These are phyloP conservation scores for Jaltomata sinuosa DNA, from an alignment of 257 asterid species.

Conservation along the genomic window DNA sequence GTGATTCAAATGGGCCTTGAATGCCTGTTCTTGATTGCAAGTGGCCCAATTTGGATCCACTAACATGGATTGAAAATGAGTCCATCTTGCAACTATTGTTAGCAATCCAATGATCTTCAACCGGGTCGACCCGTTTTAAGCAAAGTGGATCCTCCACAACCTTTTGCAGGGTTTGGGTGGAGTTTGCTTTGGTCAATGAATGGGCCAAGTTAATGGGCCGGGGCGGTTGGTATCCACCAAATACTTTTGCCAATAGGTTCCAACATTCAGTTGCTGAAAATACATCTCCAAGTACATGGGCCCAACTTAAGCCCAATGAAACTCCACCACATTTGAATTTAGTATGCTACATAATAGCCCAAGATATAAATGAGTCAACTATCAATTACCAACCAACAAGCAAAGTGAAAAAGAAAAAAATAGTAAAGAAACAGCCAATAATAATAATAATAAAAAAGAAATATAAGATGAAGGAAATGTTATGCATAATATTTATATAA, in stretches of 20 bases:
- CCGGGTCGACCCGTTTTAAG: constrained; percentile 55
- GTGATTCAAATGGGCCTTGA: constrained; percentile 44
- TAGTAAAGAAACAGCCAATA: neutral
- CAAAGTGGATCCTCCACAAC: constrained; percentile 35
- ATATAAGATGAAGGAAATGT: too few relatives aligned
- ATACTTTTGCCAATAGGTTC: constrained; percentile 27
- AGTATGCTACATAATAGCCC: constrained; percentile 34
- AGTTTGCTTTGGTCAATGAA: constrained; percentile 5
- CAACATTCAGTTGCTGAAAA: constrained; percentile 52
- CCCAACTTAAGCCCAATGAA: constrained; percentile 79
- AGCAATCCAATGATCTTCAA: constrained; percentile 64
- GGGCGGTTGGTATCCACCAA: constrained; percentile 18
- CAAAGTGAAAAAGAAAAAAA: neutral
- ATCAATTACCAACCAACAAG: neutral
- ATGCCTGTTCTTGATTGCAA: constrained; percentile 24
- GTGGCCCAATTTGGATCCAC: constrained; percentile 25
- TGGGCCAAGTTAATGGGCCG: constrained; percentile 26
- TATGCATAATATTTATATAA: too few relatives aligned
- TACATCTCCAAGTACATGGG: constrained; percentile 83
- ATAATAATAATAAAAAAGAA: too few relatives aligned
- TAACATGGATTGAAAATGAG: constrained; percentile 40
- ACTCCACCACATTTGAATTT: constrained; percentile 77
- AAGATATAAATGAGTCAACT: neutral
- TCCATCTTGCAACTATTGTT: constrained; percentile 34
- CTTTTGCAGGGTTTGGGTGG: neutral